Evolutionary conservation across 306 rosid genomes (phyloP).

Genomic region (Sicyos edulis): DNA sequence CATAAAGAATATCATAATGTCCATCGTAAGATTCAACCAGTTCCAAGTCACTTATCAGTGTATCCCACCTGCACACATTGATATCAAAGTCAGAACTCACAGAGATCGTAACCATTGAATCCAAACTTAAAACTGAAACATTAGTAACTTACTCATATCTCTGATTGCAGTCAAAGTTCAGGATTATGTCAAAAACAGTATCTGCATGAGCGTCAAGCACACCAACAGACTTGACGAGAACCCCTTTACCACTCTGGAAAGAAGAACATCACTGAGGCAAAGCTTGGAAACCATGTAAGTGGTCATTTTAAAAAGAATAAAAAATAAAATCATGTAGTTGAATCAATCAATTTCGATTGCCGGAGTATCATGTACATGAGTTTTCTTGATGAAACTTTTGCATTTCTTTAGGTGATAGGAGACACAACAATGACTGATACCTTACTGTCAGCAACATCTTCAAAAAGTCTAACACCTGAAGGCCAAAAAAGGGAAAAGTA

Average conservation of each 20-base stretch:
- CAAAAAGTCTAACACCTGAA: constrained; percentile 88
- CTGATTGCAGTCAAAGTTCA: constrained; percentile 57
- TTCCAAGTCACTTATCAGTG: constrained; percentile 87
- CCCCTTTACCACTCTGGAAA: constrained; percentile 69
- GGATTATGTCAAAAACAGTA: constrained; percentile 62
- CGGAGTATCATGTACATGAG: constrained; percentile 16
- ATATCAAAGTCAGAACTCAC: constrained; percentile 17
- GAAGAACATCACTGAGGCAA: constrained; percentile 25
- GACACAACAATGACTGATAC: constrained; percentile 28
- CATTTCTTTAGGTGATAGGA: neutral
- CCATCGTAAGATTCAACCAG: constrained; percentile 67
- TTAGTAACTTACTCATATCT: constrained; percentile 76
- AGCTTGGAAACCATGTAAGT: constrained; percentile 11
- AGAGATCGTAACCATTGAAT: neutral
- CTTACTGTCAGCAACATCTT: constrained; percentile 63
- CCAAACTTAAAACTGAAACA: neutral
- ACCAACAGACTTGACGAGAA: constrained; percentile 75
- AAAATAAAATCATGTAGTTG: neutral
- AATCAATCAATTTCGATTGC: neutral
- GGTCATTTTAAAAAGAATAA: neutral
- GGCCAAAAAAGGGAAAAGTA: constrained; percentile 24
- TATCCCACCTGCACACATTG: constrained; percentile 77
- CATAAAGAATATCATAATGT: constrained; percentile 79
- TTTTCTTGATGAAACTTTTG: neutral
- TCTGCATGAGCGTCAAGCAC: constrained; percentile 78